Evolutionary conservation across 2,329 filamentous ascomycete species (phyloP).

Genomic region (Zymoseptoria passerinii): DNA sequence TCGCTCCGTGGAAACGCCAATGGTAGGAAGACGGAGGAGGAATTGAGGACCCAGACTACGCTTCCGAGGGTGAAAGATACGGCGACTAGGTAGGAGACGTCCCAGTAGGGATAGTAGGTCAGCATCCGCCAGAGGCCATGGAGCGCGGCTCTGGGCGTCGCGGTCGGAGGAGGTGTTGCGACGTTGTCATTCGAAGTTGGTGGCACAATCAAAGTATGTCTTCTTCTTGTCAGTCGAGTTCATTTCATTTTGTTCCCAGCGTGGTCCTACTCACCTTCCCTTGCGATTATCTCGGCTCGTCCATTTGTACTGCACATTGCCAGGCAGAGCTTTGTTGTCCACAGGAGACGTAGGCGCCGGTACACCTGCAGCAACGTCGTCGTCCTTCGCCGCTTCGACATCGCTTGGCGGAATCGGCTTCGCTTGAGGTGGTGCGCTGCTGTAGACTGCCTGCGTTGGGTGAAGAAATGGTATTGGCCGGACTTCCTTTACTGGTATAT

Average conservation of each 20-base stretch:
- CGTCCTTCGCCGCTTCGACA: background rate
- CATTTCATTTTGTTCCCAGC: background rate
- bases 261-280: slow-evolving; percentile 16
- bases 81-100: slow-evolving; percentile 35
- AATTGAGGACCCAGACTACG: slow-evolving; percentile 42
- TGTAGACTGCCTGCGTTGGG: background rate
- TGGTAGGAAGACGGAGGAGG: slow-evolving; percentile 57
- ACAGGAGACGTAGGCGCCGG: background rate
- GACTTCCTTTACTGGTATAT: background rate
- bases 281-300: slow-evolving; percentile 39
- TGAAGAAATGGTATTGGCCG: background rate
- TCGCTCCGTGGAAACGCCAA: slow-evolving; percentile 37
- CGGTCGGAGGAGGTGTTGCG: slow-evolving; percentile 29
- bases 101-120: slow-evolving; percentile 11
- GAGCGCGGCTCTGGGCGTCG: slow-evolving; percentile 25
- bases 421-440: background rate
- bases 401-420: background rate
- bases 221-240: background rate
- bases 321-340: background rate
- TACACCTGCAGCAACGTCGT: background rate
- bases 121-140: slow-evolving; percentile 45
- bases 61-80: slow-evolving; percentile 45
- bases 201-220: slow-evolving; percentile 33
- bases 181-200: slow-evolving; percentile 8
- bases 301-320: slow-evolving; percentile 30